phyloP scores from a whole-genome alignment of 2,329 filamentous ascomycete species.

The Ramularia collo-cygni region DNA sequence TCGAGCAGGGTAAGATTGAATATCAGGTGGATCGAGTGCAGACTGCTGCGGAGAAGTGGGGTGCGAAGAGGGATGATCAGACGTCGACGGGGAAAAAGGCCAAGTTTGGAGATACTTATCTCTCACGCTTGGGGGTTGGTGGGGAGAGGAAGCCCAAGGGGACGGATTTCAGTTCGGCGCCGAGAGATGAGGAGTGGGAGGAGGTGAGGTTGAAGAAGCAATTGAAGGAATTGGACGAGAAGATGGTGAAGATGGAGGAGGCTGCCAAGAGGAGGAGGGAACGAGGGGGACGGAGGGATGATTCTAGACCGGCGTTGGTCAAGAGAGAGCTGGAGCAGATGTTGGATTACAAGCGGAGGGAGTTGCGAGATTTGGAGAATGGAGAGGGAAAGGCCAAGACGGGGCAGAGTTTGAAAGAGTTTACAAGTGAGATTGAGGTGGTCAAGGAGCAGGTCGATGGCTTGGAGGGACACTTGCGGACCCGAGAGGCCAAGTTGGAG shows the following conservation, averaged over 20 bases:
- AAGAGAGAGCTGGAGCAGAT: constrained; percentile 92
- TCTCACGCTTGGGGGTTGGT: constrained; percentile 74
- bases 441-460: constrained; percentile 95
- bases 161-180: constrained; percentile 81
- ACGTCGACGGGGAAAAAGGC: constrained; percentile 85
- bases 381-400: constrained; percentile 61
- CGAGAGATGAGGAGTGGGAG: constrained; percentile 91
- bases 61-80: constrained; percentile 66
- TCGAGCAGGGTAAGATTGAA: constrained; percentile 94
- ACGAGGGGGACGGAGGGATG: constrained; percentile 47
- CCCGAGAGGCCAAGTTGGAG: constrained; percentile 67
- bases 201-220: constrained; percentile 93
- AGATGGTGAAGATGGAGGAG: constrained; percentile 76
- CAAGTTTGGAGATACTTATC: constrained; percentile 95
- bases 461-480: constrained; percentile 71
- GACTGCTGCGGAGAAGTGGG: constrained; percentile 66
- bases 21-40: constrained; percentile 78
- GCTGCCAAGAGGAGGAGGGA: constrained; percentile 46
- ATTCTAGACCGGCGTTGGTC: constrained; percentile 80
- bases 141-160: constrained; percentile 66
- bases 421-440: constrained; percentile 77
- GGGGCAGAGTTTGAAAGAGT: constrained; percentile 66
- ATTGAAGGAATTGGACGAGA: constrained; percentile 78
- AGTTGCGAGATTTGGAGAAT: constrained; percentile 65
- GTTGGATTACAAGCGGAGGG: constrained; percentile 86